Base-by-base conservation (phyloP, 2,329 filamentous ascomycete genomes). In the Xylaria sp. region DNA sequence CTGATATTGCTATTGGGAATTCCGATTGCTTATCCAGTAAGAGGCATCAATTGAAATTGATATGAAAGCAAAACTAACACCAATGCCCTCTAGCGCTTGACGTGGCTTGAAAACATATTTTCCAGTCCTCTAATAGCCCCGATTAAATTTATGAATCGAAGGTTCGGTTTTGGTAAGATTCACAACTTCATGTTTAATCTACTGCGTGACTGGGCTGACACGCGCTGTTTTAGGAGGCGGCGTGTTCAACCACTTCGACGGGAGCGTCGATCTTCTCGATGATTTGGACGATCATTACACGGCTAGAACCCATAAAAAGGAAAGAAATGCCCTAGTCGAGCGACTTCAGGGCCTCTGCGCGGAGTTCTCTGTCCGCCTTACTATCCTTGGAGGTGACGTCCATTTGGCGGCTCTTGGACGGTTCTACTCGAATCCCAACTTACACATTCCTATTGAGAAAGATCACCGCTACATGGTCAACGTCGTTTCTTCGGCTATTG, bases 251-350 rank as follows among this genome's bases (percentile, higher is more conserved):
- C 88, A 93, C 65, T 98, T 98, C 73, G 95, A 98, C 74, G 95
- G 95, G 59, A 94, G 92, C 64, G 92, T 98, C 27, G 96, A 98
- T 81, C 89, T 98, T 27, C 84, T 97, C 17, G 94, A 98, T 78
- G 94, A 97, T 74, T 85, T 97, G 21, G 95, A 98, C 79, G 96
- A 99, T 79, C 96, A 99, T 78, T 98, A 98, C 83, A 98, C 95
- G 1, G 93, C 94, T 5, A 89, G 89, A 70, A 93, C 94, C 59
- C 95, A 98, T 85, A 98, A 98, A 81, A 87, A 88, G 68, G 95
- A 98, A 84, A 92, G 95, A 53, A 90, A 90, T 65, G 85, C 89
- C 47, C 84, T 98, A 51, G 85, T 99, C 48, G 88, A 93, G 75
- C 89, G 92, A 72, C 85, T 99, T 47, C 96, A 99, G 80, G 87